These are phyloP conservation scores for Albugo laibachii DNA, from an alignment of 352 stramenopile genomes.

Conservation along the genomic window DNA sequence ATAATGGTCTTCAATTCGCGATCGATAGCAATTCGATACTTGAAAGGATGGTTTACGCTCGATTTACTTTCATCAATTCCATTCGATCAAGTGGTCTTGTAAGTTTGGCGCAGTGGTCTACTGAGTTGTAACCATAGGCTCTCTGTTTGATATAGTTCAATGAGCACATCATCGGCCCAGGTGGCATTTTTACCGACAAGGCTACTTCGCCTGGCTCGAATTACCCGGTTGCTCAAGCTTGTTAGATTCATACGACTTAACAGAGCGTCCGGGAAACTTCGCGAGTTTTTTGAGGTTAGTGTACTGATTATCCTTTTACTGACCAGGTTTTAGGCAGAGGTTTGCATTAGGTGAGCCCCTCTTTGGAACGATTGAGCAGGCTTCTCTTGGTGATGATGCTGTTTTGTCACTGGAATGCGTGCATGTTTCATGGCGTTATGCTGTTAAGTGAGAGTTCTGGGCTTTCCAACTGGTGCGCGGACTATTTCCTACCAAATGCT, in stretches of 20 bases:
- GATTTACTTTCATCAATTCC: conserved; percentile 64
- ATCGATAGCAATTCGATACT: conserved; percentile 39
- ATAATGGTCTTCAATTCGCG: conserved; percentile 38
- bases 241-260: conserved; percentile 81
- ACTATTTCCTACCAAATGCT: conserved; percentile 16
- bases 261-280: conserved; percentile 53
- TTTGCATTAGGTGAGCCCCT: conserved; percentile 46
- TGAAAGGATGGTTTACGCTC: conserved; percentile 46
- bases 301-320: no score
- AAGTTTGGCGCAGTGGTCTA: conserved; percentile 12
- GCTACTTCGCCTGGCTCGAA: not conserved
- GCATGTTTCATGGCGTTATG: conserved; percentile 60
- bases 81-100: conserved; percentile 22
- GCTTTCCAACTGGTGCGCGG: conserved; percentile 28
- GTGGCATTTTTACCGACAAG: conserved; percentile 1
- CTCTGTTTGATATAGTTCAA: conserved; percentile 10
- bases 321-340: no score
- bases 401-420: conserved; percentile 74
- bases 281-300: conserved; percentile 10
- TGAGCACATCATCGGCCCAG: conserved; percentile 6
- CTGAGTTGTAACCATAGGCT: conserved; percentile 6
- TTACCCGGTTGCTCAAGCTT: not conserved
- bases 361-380: conserved; percentile 36
- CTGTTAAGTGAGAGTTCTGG: conserved; percentile 25
- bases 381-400: conserved; percentile 53